A percentile compares a stretch with the other conserved stretches of the same genome.
Conservation (phyloP, 352 stramenopile species). For the Pythium volutum region DNA sequence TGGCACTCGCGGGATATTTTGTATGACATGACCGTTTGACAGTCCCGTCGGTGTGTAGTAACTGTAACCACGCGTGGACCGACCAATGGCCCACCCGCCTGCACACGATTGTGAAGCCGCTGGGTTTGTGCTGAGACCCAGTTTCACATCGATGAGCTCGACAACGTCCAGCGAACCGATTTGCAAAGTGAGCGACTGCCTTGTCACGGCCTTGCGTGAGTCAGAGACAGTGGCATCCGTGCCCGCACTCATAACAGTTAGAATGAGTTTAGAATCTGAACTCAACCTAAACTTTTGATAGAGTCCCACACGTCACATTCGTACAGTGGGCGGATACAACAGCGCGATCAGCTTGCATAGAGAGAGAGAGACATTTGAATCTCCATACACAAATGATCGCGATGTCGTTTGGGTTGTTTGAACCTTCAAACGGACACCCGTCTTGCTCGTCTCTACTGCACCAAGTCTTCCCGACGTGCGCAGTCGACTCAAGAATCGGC, state of each 20-base stretch:
- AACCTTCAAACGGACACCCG: no score
- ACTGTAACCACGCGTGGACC: slow-evolving; percentile 71
- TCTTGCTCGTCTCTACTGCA: no score
- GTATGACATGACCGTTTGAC: slow-evolving; percentile 5
- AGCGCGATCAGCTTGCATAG: not conserved
- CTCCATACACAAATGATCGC: not conserved
- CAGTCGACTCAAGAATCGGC: no score
- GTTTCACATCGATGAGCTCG: slow-evolving; percentile 45
- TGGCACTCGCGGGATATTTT: not conserved
- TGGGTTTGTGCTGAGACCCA: slow-evolving; percentile 46
- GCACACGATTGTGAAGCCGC: slow-evolving; percentile 46
- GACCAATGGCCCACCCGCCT: no score
- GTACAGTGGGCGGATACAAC: not conserved
- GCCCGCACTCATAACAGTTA: no score
- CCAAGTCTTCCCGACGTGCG: no score
- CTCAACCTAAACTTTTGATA: no score
- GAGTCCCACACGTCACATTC: no score
- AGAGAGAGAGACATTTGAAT: not conserved
- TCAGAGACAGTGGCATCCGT: no score
- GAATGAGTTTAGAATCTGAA: no score
- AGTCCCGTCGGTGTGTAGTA: slow-evolving; percentile 85
- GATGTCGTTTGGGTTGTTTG: not conserved
- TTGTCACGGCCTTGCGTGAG: no score
- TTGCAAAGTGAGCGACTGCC: slow-evolving; percentile 46
- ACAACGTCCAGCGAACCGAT: slow-evolving; percentile 52